These are phyloP conservation scores for Elaeis guineensis DNA, from an alignment of 176 grass and related monocot species.

Conservation along the genomic window DNA sequence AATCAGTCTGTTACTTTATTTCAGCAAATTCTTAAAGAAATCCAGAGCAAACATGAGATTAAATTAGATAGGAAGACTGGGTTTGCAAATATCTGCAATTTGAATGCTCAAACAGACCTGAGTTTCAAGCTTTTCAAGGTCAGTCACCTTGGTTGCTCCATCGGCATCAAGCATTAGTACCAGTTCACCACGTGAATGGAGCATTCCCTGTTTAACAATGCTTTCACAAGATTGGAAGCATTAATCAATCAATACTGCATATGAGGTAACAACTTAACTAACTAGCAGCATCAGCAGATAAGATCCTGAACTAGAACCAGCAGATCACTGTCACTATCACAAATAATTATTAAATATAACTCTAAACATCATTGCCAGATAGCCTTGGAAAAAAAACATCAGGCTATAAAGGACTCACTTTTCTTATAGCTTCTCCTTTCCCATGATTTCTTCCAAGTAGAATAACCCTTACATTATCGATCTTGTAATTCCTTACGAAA, in stretches of 20 bases:
- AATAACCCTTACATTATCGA: slow-evolving; percentile 91
- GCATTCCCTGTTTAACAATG: slow-evolving; percentile 75
- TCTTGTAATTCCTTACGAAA: slow-evolving; percentile 57
- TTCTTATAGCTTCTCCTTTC: slow-evolving; percentile 97
- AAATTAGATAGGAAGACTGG: too few species aligned
- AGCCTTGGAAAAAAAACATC: not conserved
- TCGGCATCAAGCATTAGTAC: slow-evolving; percentile 98
- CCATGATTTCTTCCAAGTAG: slow-evolving; percentile 90
- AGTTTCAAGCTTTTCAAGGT: slow-evolving; percentile 89
- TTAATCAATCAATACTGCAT: slow-evolving; percentile 25
- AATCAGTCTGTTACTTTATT: too few species aligned
- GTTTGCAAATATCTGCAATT: too few species aligned
- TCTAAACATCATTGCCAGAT: not conserved
- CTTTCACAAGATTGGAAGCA: slow-evolving; percentile 44
- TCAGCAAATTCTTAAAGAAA: too few species aligned
- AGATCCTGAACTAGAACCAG: too few species aligned
- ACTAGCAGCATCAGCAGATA: too few species aligned
- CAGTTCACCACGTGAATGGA: slow-evolving; percentile 86
- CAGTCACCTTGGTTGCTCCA: slow-evolving; percentile 83
- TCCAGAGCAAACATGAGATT: too few species aligned
- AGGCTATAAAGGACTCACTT: slow-evolving; percentile 46
- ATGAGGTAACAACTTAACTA: not conserved
- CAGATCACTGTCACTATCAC: too few species aligned
- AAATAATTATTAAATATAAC: too few species aligned
- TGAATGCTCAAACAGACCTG: slow-evolving; percentile 36